Evolutionary conservation across 169 alveolate species (phyloP).

Genomic region (Plasmodium inui): DNA sequence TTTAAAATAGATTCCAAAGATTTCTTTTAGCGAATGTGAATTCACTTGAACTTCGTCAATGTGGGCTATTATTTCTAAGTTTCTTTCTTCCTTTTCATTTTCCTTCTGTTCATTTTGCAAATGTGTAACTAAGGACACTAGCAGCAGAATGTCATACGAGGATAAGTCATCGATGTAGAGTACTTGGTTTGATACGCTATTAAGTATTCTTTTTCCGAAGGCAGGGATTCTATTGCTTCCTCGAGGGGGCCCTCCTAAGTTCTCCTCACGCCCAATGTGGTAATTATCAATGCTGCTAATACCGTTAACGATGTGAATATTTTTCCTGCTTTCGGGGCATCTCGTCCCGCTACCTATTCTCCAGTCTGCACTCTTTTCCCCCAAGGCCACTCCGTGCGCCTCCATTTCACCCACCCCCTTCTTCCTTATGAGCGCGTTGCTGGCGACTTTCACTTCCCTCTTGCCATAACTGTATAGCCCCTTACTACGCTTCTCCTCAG

Average conservation of each 20-base stretch:
- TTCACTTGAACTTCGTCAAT: constrained; percentile 32
- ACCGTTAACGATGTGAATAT: background rate
- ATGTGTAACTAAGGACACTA: constrained; percentile 34
- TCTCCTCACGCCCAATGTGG: background rate
- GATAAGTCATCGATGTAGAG: constrained; percentile 61
- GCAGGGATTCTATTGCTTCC: background rate
- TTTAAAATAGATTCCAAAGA: constrained; percentile 25
- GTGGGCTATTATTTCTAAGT: constrained; percentile 55
- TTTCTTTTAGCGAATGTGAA: constrained; percentile 53
- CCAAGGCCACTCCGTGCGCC: background rate
- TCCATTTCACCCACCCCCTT: background rate
- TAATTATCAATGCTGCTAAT: background rate
- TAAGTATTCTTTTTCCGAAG: constrained; percentile 34
- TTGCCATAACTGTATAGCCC: constrained; percentile 1
- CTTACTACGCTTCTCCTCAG: background rate
- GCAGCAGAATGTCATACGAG: constrained; percentile 31
- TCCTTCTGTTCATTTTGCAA: constrained; percentile 73
- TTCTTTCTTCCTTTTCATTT: constrained; percentile 69
- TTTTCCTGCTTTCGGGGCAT: background rate
- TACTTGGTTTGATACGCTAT: constrained; percentile 61
- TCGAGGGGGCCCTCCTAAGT: too few species aligned
- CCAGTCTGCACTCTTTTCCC: background rate
- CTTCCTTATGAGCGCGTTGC: constrained; percentile 8
- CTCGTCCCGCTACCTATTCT: background rate
- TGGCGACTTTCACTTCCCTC: background rate